Evolutionary conservation across 768 basidiomycete species (phyloP).

Genomic region (Cyclocybe aegerita): DNA sequence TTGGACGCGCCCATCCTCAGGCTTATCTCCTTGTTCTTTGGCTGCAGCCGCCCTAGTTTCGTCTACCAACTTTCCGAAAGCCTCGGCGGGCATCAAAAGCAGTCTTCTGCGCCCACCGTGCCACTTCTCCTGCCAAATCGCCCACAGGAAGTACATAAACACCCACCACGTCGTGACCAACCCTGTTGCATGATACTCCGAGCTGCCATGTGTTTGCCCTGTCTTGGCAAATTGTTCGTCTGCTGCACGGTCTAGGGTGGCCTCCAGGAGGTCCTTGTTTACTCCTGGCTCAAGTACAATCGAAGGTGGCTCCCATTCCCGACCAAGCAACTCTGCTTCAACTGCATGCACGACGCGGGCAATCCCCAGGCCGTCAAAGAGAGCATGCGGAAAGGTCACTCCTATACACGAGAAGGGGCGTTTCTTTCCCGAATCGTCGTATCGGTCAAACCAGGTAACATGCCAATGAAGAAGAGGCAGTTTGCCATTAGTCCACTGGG

Average conservation of each 20-base stretch:
- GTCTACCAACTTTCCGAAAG: background rate
- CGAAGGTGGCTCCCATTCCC: background rate
- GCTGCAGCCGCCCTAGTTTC: background rate
- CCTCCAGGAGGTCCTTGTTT: background rate
- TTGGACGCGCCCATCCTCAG: background rate
- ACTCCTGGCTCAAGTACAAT: background rate
- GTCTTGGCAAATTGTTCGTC: background rate
- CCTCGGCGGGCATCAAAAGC: background rate
- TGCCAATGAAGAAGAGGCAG: too few relatives aligned
- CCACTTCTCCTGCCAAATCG: too few relatives aligned
- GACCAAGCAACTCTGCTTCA: background rate
- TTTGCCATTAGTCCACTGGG: too few relatives aligned
- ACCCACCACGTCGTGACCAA: background rate
- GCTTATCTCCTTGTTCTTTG: background rate
- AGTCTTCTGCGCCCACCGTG: too few relatives aligned
- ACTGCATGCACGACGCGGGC: background rate
- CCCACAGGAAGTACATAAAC: too few relatives aligned
- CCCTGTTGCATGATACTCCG: background rate
- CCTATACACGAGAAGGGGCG: background rate
- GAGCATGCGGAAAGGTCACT: background rate
- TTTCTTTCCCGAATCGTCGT: too few relatives aligned
- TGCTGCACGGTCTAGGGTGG: background rate
- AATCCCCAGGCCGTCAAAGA: constrained; percentile 1
- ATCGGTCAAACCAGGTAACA: too few relatives aligned
- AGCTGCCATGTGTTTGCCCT: background rate